A percentile compares a stretch with the other conserved stretches of the same genome.
Evolutionary conservation across 768 basidiomycete species (phyloP).

Genomic region (Termitomyces sp.): DNA sequence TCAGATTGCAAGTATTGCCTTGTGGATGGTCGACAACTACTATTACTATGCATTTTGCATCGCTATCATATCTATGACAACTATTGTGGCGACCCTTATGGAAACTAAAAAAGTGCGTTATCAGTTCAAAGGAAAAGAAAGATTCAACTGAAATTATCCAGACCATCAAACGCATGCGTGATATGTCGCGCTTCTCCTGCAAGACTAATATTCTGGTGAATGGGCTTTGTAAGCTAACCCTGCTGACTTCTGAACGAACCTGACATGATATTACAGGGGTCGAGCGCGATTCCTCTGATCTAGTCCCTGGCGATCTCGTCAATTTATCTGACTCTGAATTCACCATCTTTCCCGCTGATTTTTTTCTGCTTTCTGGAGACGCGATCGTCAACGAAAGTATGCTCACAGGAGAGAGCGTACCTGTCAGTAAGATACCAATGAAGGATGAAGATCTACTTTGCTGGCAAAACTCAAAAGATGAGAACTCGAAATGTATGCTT

Average conservation of each 20-base stretch:
- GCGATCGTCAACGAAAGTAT: constrained; percentile 99
- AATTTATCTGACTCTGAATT: constrained; percentile 81
- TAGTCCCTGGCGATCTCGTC: constrained; percentile 92
- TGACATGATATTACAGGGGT: constrained; percentile 46
- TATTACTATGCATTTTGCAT: constrained; percentile 98
- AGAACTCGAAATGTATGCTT: constrained; percentile 78
- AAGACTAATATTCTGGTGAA: constrained; percentile 67
- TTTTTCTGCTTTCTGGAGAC: constrained; percentile 91
- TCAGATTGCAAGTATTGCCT: constrained; percentile 89
- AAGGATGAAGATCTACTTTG: constrained; percentile 72
- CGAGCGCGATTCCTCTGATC: constrained; percentile 65
- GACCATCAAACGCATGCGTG: constrained; percentile 92
- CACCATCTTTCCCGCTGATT: constrained; percentile 80
- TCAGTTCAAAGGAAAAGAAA: background rate
- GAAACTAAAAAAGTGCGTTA: constrained; percentile 84
- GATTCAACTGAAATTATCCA: constrained; percentile 23
- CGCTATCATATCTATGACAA: constrained; percentile 82
- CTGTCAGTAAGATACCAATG: constrained; percentile 86
- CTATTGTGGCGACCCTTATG: constrained; percentile 80
- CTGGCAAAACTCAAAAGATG: constrained; percentile 71
- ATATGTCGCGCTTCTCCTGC: constrained; percentile 92
- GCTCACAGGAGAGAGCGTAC: constrained; percentile 98
- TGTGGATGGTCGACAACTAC: constrained; percentile 96
- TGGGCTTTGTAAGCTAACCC: constrained; percentile 57
- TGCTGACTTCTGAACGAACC: background rate